Base-by-base conservation (phyloP, 2,329 filamentous ascomycete genomes). In the Nigrospora sphaerica region DNA sequence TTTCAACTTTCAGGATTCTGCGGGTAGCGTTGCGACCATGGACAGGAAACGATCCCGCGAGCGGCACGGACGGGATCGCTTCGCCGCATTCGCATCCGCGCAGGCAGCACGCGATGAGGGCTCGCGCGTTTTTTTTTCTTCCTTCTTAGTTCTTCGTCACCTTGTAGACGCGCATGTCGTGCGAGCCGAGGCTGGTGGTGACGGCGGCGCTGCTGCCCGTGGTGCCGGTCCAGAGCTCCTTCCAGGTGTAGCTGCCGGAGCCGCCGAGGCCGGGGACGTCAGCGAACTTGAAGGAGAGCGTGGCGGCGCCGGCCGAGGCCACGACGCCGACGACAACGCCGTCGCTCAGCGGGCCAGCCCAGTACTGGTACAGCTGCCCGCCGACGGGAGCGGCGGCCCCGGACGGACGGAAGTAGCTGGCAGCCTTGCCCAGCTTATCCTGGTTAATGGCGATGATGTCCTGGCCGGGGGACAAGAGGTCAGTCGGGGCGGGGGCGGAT, bases 211-310 rank as follows among this genome's bases (percentile, higher is more conserved):
- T 60, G 9, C 32, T 52, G 6, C 62, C 61, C 9, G 48, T 52
- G 14, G 49, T 42, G 3, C 57, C 58, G 1, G 50, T 56, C 46
- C 59, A 62, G 46, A 56, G 49, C 49, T 63, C 58, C 38, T 51
- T 58, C 71, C 70, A 73, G n/a, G 58, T 60, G 51, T 67, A 73
- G 2, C 62, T 64, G 51, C 57, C 58, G 9, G 63, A 61, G 32
- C 42, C 42, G 1, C 64, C 63, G 4, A 62, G 52, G 7, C 70
- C 71, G n/a, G 62, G 64, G 6, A 65, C 57, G n/a, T 63, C 51
- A 45, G 70, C 65, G 49, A 75, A 72, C 48, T 69, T 68, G 52
- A 73, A 71, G 1, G 61, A 62, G 23, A 73, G 60, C n/a, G 67
- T 63, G 12, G 67, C 61, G 43, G 59, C 62, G 45, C 67, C 68